Evolutionary conservation across 2,329 filamentous ascomycete species (phyloP), one percentile per base, ranked within the genome.

Genomic region (Botrytis byssoidea): DNA sequence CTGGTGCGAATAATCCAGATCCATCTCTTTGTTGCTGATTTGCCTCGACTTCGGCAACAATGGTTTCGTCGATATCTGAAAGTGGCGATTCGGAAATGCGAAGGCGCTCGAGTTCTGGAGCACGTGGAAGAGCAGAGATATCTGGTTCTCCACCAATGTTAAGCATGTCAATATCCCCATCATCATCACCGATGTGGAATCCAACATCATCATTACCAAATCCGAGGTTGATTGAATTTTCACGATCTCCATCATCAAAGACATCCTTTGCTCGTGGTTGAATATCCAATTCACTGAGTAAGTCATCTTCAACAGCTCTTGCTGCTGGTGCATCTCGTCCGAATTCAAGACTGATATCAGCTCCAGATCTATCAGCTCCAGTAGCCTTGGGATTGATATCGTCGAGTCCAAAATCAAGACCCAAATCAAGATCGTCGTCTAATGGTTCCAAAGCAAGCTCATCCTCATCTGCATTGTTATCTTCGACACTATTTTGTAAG

Each of bases 281-380:
- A 8, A 89, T 83, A 76, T 91, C 89, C 55, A 91, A 80, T 73
- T 93, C 91, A 75, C 78, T 81, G 74, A 91, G 84, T 71, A 95
- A 88, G 77, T 93, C 90, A 57, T 93, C 91, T 76, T 93, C 93
- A 32, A 91, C 83, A 2, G 89, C 85, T 64, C 89, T 87, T 37
- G 91, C 86, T 25, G 89, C 86, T 7, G 93, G 91, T 32, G 93
- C 95, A 78, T 97, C 92, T 90, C 95, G 92, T 80, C 95, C 96
- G 78, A 94, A 87, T 90, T 99, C 96, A 74, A 98, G 91, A 79
- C 91, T 96, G 74, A 84, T 84, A 74, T 89, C 88, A 42, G 70
- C 83, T 81, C 76, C 83, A 25, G 66, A 69, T 69, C 48, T 69
- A 69, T 69, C 66, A n/a, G 35, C 48, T 46, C 40, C 63, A 40